Percentiles rank a stretch among this genome's conserved stretches.
These are phyloP conservation scores for Aspergillus aculeatus DNA, from an alignment of 2,329 filamentous ascomycete genomes.

Conservation along the genomic window DNA sequence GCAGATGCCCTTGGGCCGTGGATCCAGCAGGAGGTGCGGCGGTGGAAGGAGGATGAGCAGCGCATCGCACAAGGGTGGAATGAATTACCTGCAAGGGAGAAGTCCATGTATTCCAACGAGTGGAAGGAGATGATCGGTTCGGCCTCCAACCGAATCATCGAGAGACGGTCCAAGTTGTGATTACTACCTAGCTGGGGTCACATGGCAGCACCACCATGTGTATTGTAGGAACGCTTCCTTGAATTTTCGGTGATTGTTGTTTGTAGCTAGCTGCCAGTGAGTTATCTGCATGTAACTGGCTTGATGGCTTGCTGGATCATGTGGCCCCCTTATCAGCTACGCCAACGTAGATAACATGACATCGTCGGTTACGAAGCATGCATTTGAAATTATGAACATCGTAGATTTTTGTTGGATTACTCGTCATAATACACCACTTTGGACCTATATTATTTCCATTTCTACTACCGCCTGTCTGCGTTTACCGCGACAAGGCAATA, in stretches of 20 bases:
- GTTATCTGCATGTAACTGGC: no score
- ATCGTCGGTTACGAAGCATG: neutral
- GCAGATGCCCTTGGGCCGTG: conserved; percentile 18
- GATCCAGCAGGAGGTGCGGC: neutral
- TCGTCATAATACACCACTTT: conserved; percentile 25
- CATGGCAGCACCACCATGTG: no score
- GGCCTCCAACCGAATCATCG: neutral
- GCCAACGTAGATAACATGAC: no score
- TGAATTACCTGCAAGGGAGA: neutral
- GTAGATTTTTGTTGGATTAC: conserved; percentile 21
- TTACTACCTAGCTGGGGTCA: no score
- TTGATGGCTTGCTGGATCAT: no score
- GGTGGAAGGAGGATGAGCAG: neutral
- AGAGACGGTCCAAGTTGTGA: neutral
- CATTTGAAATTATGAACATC: conserved; percentile 15
- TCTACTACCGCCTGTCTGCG: conserved; percentile 4
- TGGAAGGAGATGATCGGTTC: neutral
- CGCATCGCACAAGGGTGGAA: neutral
- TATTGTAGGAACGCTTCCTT: no score
- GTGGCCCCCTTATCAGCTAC: no score
- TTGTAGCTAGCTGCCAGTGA: no score
- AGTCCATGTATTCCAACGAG: neutral
- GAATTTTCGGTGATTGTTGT: no score
- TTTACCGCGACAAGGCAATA: conserved; percentile 56
- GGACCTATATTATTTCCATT: conserved; percentile 16